A percentile compares a stretch with the other conserved stretches of the same genome.
Conservation (phyloP, 2,329 filamentous ascomycete species). For the Fusarium humuli region DNA sequence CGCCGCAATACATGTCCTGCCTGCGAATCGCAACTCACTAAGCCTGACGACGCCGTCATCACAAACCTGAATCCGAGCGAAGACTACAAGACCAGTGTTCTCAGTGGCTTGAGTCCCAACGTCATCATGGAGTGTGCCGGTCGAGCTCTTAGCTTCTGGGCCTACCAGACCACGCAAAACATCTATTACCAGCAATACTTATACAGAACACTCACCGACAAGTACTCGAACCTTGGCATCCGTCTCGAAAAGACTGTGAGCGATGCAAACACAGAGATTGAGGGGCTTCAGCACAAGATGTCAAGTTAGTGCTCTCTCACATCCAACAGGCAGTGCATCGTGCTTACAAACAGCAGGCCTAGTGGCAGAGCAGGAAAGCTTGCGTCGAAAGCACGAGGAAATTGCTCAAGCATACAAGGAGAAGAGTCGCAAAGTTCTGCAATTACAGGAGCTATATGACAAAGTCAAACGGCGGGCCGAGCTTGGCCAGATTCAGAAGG, state of each 20-base stretch:
- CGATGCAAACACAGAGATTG: constrained; percentile 80
- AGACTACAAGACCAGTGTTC: constrained; percentile 88
- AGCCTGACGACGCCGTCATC: constrained; percentile 79
- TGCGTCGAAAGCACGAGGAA: constrained; percentile 79
- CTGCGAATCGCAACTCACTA: constrained; percentile 75
- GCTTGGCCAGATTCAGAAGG: constrained; percentile 65
- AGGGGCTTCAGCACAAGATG: constrained; percentile 72
- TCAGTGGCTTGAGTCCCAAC: constrained; percentile 84
- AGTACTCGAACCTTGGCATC: constrained; percentile 71
- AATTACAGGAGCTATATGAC: constrained; percentile 74
- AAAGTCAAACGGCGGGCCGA: constrained; percentile 68
- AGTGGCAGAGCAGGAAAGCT: constrained; percentile 69
- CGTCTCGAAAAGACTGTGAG: constrained; percentile 79
- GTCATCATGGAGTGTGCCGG: constrained; percentile 89
- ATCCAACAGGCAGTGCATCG: neutral
- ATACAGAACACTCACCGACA: constrained; percentile 77
- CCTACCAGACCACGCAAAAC: constrained; percentile 86
- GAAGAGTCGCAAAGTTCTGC: constrained; percentile 75
- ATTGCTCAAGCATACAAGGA: constrained; percentile 74
- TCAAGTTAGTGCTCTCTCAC: constrained; percentile 59
- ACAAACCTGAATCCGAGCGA: constrained; percentile 82
- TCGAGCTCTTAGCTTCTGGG: constrained; percentile 84
- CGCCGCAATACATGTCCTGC: constrained; percentile 74
- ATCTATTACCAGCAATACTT: constrained; percentile 83
- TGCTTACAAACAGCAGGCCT: constrained; percentile 57